Evolutionary conservation across 1,284 basidiomycete genomes (phyloP).

Genomic region (Cutaneotrichosporon sp.): DNA sequence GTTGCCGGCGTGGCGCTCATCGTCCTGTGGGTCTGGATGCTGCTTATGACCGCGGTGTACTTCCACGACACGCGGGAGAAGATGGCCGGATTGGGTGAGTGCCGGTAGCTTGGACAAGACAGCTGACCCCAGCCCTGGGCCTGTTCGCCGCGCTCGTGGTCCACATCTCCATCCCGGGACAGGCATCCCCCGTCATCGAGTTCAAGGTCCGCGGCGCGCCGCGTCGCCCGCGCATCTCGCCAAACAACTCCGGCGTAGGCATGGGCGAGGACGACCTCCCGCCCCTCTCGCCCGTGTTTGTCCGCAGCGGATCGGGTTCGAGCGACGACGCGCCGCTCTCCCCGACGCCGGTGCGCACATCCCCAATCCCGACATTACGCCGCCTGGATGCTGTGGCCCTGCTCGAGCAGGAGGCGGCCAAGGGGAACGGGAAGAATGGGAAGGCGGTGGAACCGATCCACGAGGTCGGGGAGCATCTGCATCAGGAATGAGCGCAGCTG

Average conservation of each 20-base stretch:
- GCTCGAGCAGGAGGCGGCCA: not conserved
- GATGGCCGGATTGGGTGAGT: constrained; percentile 71
- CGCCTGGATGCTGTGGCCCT: not conserved
- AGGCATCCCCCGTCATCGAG: constrained; percentile 18
- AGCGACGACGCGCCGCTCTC: not conserved
- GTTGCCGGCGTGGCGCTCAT: constrained; percentile 51
- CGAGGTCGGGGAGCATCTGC: not conserved
- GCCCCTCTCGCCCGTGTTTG: not conserved
- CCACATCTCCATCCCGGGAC: constrained; percentile 20
- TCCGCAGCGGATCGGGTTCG: not conserved
- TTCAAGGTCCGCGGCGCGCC: constrained; percentile 18
- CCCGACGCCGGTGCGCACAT: not conserved
- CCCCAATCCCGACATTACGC: not conserved
- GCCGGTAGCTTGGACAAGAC: not conserved
- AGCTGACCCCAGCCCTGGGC: constrained; percentile 22
- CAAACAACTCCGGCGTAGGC: not conserved
- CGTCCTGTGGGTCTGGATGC: constrained; percentile 67
- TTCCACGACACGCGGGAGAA: constrained; percentile 89
- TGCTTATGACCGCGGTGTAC: constrained; percentile 76
- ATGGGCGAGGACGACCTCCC: not conserved
- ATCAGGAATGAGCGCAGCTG: not conserved
- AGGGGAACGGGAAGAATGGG: too few relatives aligned
- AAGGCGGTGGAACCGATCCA: too few relatives aligned
- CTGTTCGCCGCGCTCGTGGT: constrained; percentile 21
- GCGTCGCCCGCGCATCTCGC: constrained; percentile 2